A percentile compares a stretch with the other conserved stretches of the same genome.
Conservation (phyloP, 2,329 filamentous ascomycete genomes). For the Juglanconis oblonga region DNA sequence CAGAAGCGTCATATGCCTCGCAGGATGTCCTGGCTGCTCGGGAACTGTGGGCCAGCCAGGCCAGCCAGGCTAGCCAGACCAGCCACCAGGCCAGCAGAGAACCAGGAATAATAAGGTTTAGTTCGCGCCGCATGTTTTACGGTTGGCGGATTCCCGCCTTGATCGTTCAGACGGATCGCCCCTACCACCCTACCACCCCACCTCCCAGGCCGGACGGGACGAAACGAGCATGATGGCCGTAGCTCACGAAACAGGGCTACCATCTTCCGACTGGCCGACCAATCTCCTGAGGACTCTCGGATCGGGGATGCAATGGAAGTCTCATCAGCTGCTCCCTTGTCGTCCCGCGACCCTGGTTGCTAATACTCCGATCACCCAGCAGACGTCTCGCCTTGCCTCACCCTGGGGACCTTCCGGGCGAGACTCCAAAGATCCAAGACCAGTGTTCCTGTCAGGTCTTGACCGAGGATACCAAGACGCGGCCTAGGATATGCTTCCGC, state of each 20-base stretch:
- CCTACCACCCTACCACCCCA: neutral
- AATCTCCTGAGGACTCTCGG: neutral
- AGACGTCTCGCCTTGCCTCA: neutral
- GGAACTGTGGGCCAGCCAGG: too few relatives aligned
- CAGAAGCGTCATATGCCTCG: too few relatives aligned
- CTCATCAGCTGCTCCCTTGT: neutral
- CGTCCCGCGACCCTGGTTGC: neutral
- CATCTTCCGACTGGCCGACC: conserved; percentile 1
- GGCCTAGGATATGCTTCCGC: neutral
- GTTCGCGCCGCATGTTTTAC: neutral
- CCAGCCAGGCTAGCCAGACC: too few relatives aligned
- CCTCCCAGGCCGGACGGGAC: neutral
- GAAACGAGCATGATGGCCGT: neutral
- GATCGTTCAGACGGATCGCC: neutral
- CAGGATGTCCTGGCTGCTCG: too few relatives aligned
- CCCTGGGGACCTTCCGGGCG: too few relatives aligned
- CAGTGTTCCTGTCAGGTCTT: neutral
- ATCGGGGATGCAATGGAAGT: neutral
- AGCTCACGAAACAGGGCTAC: conserved; percentile 4
- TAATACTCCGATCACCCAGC: neutral
- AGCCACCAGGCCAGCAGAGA: too few relatives aligned
- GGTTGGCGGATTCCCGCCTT: neutral
- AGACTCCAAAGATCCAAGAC: neutral
- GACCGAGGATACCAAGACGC: neutral
- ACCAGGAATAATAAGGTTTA: neutral